phyloP scores from a whole-genome alignment of 2,329 filamentous ascomycete genomes.

The Penicillium sp. region DNA sequence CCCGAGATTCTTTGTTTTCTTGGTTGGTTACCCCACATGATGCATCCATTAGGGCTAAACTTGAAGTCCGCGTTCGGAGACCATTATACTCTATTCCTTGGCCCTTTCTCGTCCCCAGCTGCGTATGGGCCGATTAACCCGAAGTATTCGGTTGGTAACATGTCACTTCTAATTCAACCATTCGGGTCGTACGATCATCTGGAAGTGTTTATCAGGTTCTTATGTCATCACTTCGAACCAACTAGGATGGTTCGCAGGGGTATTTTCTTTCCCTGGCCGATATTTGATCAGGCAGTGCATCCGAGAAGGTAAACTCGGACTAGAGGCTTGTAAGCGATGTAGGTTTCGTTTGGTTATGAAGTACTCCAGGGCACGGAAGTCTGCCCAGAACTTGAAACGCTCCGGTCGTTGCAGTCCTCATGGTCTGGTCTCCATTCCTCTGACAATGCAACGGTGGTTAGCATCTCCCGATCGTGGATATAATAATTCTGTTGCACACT shows the following conservation, averaged over 20 bases:
- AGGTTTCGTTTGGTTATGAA: slow-evolving; percentile 31
- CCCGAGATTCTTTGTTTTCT: too few relatives aligned
- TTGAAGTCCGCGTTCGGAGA: too few relatives aligned
- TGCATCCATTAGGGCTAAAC: too few relatives aligned
- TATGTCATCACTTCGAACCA: too few relatives aligned
- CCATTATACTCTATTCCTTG: too few relatives aligned
- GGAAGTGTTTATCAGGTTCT: too few relatives aligned
- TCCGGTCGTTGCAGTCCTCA: slow-evolving; percentile 19
- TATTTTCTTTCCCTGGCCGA: slow-evolving; percentile 12
- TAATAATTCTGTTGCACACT: slow-evolving; percentile 31
- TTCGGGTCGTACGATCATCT: too few relatives aligned
- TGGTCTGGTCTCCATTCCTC: slow-evolving; percentile 30
- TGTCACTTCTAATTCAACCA: too few relatives aligned
- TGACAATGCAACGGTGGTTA: slow-evolving; percentile 33
- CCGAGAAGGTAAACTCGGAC: slow-evolving; percentile 7
- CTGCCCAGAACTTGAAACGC: slow-evolving; percentile 24
- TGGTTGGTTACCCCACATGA: too few relatives aligned
- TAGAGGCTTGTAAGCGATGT: slow-evolving; percentile 18
- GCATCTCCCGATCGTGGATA: slow-evolving; percentile 37
- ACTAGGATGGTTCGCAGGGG: slow-evolving; percentile 2
- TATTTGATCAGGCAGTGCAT: slow-evolving; percentile 26
- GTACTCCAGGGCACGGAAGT: slow-evolving; percentile 35
- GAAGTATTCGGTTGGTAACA: too few relatives aligned
- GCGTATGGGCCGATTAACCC: too few relatives aligned
- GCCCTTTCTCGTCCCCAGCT: too few relatives aligned